Conservation (phyloP, 1,139 yeast species). For the Diutina sp. region DNA sequence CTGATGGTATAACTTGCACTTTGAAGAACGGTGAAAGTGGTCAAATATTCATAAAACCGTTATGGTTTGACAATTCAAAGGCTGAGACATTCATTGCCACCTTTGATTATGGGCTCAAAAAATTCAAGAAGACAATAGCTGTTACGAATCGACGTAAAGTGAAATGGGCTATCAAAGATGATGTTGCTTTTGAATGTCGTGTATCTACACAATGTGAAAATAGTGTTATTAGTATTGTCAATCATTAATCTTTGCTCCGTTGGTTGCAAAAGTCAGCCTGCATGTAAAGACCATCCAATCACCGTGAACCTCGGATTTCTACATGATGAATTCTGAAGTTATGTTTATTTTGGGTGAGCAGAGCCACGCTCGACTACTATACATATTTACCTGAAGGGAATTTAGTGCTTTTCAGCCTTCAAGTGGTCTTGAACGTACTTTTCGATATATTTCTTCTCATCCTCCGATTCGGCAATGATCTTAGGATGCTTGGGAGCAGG, state of each 20-base stretch:
- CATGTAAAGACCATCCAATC: not conserved
- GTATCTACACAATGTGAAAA: not conserved
- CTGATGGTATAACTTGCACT: not conserved
- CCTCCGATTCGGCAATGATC: conserved; percentile 68
- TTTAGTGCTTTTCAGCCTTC: conserved; percentile 2
- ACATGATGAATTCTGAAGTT: not conserved
- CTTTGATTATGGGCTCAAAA: not conserved
- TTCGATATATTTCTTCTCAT: conserved; percentile 65
- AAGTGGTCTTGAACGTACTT: conserved; percentile 2
- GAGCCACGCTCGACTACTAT: not conserved
- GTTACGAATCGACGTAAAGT: not conserved
- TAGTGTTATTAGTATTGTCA: not conserved
- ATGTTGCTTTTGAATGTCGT: not conserved
- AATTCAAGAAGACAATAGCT: not conserved
- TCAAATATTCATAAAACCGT: not conserved
- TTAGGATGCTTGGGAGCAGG: conserved; percentile 48
- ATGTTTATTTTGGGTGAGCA: not conserved
- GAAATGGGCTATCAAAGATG: not conserved
- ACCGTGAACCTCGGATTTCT: not conserved
- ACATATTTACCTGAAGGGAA: not conserved
- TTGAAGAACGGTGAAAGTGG: not conserved
- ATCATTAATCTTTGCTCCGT: not conserved
- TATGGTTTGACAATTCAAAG: not conserved
- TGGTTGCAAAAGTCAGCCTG: not conserved
- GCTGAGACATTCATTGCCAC: not conserved